These are phyloP conservation scores for Cicer chorassanicum DNA, from an alignment of 306 rosid species.

Conservation along the genomic window DNA sequence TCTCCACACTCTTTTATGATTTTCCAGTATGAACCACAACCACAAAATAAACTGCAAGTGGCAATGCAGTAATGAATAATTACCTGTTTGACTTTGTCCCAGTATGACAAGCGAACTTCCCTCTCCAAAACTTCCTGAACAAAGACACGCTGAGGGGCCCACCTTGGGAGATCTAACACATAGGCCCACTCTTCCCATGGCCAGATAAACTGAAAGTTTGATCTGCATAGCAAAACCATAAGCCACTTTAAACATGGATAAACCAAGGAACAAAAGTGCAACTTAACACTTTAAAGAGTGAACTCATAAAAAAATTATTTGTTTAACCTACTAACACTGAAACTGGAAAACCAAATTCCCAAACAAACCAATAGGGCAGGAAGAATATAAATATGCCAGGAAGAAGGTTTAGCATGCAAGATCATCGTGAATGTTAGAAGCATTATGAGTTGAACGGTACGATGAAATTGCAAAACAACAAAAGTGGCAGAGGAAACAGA, in stretches of 20 bases:
- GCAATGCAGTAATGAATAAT: constrained; percentile 30
- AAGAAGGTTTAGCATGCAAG: constrained; percentile 3
- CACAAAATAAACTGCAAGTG: constrained; percentile 13
- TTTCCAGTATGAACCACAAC: constrained; percentile 17
- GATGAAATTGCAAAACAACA: background rate
- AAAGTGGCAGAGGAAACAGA: too few species aligned
- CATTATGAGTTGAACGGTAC: background rate
- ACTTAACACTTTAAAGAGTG: constrained; percentile 17
- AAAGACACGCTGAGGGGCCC: constrained; percentile 99
- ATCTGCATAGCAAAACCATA: constrained; percentile 60
- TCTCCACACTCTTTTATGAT: background rate
- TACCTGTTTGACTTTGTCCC: constrained; percentile 99
- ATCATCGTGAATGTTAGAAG: background rate
- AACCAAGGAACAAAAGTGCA: constrained; percentile 3
- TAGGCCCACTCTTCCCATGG: constrained; percentile 99
- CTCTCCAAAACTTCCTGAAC: constrained; percentile 98
- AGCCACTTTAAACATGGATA: constrained; percentile 33
- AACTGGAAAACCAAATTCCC: constrained; percentile 36
- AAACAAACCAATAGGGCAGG: constrained; percentile 11
- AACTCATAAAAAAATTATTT: background rate
- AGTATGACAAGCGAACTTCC: constrained; percentile 96
- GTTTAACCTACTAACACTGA: background rate
- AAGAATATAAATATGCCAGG: constrained; percentile 8
- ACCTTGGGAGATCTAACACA: constrained; percentile 91
- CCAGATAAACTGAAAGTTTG: constrained; percentile 99